Conservation (phyloP, 2,329 filamentous ascomycete species). For the Aspergillus ibericus region DNA sequence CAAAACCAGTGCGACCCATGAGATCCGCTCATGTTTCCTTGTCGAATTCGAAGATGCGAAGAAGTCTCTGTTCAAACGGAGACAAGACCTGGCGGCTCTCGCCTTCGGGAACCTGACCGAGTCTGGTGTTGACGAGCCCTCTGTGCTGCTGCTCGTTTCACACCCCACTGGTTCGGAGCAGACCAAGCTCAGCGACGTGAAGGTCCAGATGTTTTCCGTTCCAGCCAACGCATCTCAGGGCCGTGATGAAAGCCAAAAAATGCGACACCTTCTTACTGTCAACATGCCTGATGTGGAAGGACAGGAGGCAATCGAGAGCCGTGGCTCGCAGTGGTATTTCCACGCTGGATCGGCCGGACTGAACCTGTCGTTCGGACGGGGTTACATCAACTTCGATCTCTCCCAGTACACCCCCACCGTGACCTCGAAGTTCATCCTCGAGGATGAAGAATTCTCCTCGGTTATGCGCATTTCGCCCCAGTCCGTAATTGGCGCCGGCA, state of each 20-base stretch:
- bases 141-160: slow-evolving; percentile 43
- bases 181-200: slow-evolving; percentile 36
- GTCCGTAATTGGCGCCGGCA: slow-evolving; percentile 42
- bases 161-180: slow-evolving; percentile 32
- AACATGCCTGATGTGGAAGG: slow-evolving; percentile 35
- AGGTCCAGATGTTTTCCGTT: slow-evolving; percentile 42
- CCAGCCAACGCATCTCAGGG: slow-evolving; percentile 26
- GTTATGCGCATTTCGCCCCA: slow-evolving; percentile 46
- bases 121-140: slow-evolving; percentile 31
- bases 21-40: slow-evolving; percentile 38
- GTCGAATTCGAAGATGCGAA: slow-evolving; percentile 44
- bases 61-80: slow-evolving; percentile 40
- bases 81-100: slow-evolving; percentile 42
- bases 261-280: slow-evolving; percentile 40
- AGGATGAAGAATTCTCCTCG: slow-evolving; percentile 40
- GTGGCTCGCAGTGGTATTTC: slow-evolving; percentile 39
- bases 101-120: slow-evolving; percentile 34
- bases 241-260: slow-evolving; percentile 33
- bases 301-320: slow-evolving; percentile 24
- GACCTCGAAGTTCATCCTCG: slow-evolving; percentile 41
- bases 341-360: slow-evolving; percentile 41
- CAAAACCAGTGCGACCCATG: slow-evolving; percentile 27
- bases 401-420: slow-evolving; percentile 44
- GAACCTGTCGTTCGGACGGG: slow-evolving; percentile 40
- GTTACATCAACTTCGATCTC: slow-evolving; percentile 44